Base-by-base conservation (phyloP, 176 grass and related monocot species). In the Ampelocalamus luodianensis region DNA sequence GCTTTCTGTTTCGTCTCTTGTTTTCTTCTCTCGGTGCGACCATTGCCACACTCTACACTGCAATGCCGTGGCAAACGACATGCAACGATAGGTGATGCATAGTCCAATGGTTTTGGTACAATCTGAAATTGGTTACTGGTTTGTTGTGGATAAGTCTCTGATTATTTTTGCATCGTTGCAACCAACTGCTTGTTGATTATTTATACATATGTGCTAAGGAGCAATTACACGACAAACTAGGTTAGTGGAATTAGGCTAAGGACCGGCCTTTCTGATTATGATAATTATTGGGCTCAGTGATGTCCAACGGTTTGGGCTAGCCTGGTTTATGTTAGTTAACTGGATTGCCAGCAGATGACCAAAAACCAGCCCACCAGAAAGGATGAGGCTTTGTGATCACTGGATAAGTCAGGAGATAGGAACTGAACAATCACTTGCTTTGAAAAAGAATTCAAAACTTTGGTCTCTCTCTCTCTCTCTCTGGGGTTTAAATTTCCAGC, bases 351-450 rank as follows among this genome's bases (percentile, higher is more conserved):
- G 10, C 10, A 14, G 3, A 22, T 5, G 64, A 44, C 24, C 24
- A 58, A 36, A 69, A 42, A 44, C 15, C 1, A 54, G 24, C 11
- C 50, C 6, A 24, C 43, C 26, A 0, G 26, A 60, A 56, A 77
- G 22, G 16, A 45, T 14, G 51, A 69, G 24, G 8, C 40, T 78
- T 46, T 58, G 17, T 36, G 11, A 14, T 15, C 42, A 20, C 20
- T 14, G 75, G 51, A 70, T 40, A 68, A 68, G 48, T 20, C 73
- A 34, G 26, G 17, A 36, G 23, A 58, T 68, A 77, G n/a, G 72
- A 68, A 68, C 26, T 22, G 6, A 44, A 76, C 22, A 20, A 40
- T n/a, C 48, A n/a, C 16, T 24, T 58, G 24, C 49, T 77, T 77
- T 69, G 83, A 63, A 78, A 40, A 3, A 63, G 16, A 51, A 8